A percentile compares a stretch with the other conserved stretches of the same genome.
Conservation (phyloP, 1,284 basidiomycete genomes). For the Ganoderma boninense region DNA sequence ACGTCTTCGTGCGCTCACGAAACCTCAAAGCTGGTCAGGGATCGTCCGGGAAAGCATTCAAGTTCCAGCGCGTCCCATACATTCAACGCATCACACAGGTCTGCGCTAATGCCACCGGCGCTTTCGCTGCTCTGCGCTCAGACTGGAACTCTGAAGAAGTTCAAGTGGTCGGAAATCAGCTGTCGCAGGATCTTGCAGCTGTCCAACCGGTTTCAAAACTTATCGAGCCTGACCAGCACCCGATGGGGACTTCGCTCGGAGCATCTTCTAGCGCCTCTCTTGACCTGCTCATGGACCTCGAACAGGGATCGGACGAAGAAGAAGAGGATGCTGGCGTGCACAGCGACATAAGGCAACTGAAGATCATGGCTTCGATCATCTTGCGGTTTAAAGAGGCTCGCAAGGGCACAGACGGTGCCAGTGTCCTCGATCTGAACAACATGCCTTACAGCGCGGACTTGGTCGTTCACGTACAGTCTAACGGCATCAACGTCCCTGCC, state of each 20-base stretch:
- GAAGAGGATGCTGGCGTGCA: slow-evolving; percentile 49
- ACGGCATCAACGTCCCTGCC: slow-evolving; percentile 58
- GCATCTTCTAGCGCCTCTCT: neutral
- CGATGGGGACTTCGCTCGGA: neutral
- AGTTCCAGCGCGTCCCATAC: slow-evolving; percentile 85
- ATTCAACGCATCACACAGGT: slow-evolving; percentile 89
- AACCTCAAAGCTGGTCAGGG: slow-evolving; percentile 51
- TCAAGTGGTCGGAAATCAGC: slow-evolving; percentile 60
- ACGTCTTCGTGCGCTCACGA: slow-evolving; percentile 88
- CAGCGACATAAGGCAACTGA: slow-evolving; percentile 58
- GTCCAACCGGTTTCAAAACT: slow-evolving; percentile 63
- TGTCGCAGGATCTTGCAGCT: slow-evolving; percentile 74
- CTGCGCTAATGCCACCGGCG: slow-evolving; percentile 88
- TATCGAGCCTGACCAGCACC: slow-evolving; percentile 1
- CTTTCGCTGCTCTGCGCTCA: slow-evolving; percentile 86
- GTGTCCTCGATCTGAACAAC: slow-evolving; percentile 29
- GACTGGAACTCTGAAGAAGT: slow-evolving; percentile 76
- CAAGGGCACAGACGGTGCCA: slow-evolving; percentile 20
- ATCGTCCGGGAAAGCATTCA: slow-evolving; percentile 65
- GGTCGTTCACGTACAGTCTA: slow-evolving; percentile 52
- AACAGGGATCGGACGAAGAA: slow-evolving; percentile 40
- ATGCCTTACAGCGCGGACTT: slow-evolving; percentile 71
- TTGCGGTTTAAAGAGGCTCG: slow-evolving; percentile 32
- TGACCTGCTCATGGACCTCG: slow-evolving; percentile 2
- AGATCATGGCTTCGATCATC: slow-evolving; percentile 52